Evolutionary conservation across 1,284 basidiomycete species (phyloP).

Genomic region (Cystobasidium sp.): DNA sequence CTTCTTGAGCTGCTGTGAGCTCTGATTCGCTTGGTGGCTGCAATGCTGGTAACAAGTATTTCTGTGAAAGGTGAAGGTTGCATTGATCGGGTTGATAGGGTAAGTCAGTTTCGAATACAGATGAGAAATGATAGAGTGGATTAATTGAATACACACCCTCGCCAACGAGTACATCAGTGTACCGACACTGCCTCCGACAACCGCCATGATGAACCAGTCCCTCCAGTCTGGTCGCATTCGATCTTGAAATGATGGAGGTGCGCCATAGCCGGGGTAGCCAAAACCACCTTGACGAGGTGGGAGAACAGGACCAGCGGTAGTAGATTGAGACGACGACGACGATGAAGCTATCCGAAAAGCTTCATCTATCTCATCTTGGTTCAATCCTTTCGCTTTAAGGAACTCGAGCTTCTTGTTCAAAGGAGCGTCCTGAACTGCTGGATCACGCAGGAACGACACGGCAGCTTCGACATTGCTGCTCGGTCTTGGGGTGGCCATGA

Average conservation of each 20-base stretch:
- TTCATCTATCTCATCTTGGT: conserved; percentile 80
- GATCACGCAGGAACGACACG: conserved; percentile 53
- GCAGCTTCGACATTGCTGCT: conserved; percentile 45
- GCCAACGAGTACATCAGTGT: conserved; percentile 87
- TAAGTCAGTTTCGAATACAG: background rate
- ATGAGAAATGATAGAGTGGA: background rate
- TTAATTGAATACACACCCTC: conserved; percentile 63
- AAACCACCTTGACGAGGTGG: conserved; percentile 5
- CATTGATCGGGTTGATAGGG: background rate
- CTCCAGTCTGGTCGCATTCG: conserved; percentile 76
- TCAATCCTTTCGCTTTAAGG: conserved; percentile 90
- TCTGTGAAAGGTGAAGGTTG: conserved; percentile 61
- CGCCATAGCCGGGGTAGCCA: background rate
- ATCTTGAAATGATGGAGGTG: background rate
- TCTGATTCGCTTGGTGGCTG: conserved; percentile 84
- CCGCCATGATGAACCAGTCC: conserved; percentile 94
- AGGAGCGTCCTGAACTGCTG: conserved; percentile 65
- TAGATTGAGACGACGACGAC: background rate
- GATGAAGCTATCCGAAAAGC: conserved; percentile 70
- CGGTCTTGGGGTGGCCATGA: too few relatives aligned
- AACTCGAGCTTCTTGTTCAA: conserved; percentile 87
- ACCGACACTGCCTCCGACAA: conserved; percentile 85
- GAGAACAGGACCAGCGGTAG: background rate
- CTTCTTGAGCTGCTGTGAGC: conserved; percentile 85
- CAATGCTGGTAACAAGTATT: conserved; percentile 89